These are phyloP conservation scores for Vitis riparia DNA, from an alignment of 164 flowering plant genomes.

Conservation along the genomic window DNA sequence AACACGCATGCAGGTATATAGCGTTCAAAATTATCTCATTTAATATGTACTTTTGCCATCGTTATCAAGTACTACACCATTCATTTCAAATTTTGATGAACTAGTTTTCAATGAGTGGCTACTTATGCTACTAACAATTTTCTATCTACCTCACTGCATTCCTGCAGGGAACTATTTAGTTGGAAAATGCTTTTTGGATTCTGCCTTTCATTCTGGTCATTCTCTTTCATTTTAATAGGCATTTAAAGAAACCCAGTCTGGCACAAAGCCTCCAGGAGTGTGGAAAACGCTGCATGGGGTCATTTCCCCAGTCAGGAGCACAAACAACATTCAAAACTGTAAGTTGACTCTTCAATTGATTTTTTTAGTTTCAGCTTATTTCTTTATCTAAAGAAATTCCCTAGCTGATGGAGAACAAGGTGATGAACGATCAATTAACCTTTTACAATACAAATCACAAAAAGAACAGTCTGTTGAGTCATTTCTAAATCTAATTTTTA, in stretches of 20 bases:
- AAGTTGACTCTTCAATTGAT: slow-evolving; percentile 6
- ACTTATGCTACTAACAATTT: neutral
- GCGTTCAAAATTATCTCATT: no score
- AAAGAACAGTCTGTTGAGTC: no score
- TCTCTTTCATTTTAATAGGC: slow-evolving; percentile 20
- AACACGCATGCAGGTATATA: slow-evolving; percentile 95
- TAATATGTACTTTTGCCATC: no score
- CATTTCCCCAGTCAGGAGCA: slow-evolving; percentile 22
- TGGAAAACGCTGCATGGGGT: slow-evolving; percentile 40
- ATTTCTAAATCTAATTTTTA: no score
- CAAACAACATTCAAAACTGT: slow-evolving; percentile 31
- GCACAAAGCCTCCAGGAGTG: slow-evolving; percentile 41
- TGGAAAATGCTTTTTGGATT: neutral
- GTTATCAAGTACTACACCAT: no score
- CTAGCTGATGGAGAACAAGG: no score
- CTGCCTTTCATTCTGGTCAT: neutral
- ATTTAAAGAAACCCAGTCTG: slow-evolving; percentile 32
- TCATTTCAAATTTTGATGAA: neutral
- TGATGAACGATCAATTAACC: no score
- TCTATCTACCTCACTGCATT: neutral
- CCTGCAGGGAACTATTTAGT: neutral
- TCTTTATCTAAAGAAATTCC: neutral
- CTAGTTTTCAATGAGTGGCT: neutral
- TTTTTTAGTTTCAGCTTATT: neutral
- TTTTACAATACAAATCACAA: no score